Evolutionary conservation across 1,284 basidiomycete species (phyloP).

Genomic region (Ganoderma resinaceum): DNA sequence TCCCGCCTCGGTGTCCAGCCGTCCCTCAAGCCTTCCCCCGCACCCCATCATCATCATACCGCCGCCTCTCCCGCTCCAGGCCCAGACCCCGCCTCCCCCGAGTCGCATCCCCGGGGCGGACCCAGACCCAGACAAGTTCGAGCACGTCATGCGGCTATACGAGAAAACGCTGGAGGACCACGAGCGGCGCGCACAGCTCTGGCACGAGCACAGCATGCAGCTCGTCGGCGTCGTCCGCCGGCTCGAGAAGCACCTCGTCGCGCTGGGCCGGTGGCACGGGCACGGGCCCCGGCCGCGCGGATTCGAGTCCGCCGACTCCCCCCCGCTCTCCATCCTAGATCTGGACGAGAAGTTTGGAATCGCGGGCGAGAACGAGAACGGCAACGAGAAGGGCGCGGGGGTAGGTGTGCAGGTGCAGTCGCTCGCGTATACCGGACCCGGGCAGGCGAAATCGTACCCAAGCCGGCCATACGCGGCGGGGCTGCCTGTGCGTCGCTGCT

Average conservation of each 20-base stretch:
- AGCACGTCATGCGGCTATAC: background rate
- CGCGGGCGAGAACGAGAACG: background rate
- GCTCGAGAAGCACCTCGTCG: constrained; percentile 3
- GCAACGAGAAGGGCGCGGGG: background rate
- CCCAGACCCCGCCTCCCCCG: background rate
- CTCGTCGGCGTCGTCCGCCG: background rate
- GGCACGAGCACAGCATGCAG: background rate
- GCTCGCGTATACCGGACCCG: background rate
- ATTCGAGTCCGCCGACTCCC: background rate
- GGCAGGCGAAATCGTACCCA: constrained; percentile 6
- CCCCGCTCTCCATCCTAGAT: background rate
- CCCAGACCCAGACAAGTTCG: background rate
- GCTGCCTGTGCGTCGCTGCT: background rate
- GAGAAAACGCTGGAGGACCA: background rate
- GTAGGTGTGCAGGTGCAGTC: background rate
- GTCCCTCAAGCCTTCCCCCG: background rate
- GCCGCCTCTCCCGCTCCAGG: too few species aligned
- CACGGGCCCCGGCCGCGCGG: background rate
- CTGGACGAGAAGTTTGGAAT: background rate
- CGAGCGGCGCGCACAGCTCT: constrained; percentile 3
- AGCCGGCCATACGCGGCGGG: background rate
- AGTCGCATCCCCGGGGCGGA: background rate
- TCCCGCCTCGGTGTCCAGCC: too few species aligned
- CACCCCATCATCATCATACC: background rate
- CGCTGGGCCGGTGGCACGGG: background rate